A percentile compares a stretch with the other conserved stretches of the same genome.
Conservation (phyloP, 805 yeast genomes). For the Pichia pseudocactophila region DNA sequence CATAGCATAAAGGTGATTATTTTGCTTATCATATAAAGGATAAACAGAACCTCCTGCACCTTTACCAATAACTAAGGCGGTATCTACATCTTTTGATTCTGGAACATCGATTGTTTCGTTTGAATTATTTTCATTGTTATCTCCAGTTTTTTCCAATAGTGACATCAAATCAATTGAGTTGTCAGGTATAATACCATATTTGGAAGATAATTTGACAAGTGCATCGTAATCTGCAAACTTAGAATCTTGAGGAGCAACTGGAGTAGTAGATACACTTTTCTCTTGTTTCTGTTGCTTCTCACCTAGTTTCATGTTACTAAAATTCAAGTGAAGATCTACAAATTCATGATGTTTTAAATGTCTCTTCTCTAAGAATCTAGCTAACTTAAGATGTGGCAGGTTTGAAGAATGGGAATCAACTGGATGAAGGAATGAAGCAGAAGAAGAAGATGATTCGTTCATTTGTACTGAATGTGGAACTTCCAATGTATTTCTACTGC, state of each 20-base stretch:
- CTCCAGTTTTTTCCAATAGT: conserved; percentile 1
- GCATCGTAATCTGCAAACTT: conserved; percentile 13
- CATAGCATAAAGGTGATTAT: conserved; percentile 62
- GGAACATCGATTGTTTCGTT: background rate
- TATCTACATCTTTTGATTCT: conserved; percentile 5
- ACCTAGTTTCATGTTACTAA: background rate
- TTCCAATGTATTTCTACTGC: background rate
- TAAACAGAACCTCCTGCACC: conserved; percentile 97
- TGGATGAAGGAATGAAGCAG: conserved; percentile 6
- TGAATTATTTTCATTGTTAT: background rate
- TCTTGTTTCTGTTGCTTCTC: background rate
- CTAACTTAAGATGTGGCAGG: conserved; percentile 10
- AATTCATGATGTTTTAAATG: conserved; percentile 3
- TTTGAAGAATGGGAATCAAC: conserved; percentile 10
- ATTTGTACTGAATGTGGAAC: background rate
- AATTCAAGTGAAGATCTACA: background rate
- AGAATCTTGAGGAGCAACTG: background rate
- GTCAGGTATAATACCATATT: conserved; percentile 15
- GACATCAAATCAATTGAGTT: conserved; percentile 5
- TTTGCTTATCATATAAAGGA: conserved; percentile 52
- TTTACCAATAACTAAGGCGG: conserved; percentile 43
- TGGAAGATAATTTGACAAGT: conserved; percentile 7
- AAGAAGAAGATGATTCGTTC: conserved; percentile 3
- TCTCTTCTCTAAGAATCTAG: conserved; percentile 13
- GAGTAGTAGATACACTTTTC: background rate